Evolutionary conservation across 257 asterid species (phyloP).

Genomic region (Fraxinus quadrangulata): DNA sequence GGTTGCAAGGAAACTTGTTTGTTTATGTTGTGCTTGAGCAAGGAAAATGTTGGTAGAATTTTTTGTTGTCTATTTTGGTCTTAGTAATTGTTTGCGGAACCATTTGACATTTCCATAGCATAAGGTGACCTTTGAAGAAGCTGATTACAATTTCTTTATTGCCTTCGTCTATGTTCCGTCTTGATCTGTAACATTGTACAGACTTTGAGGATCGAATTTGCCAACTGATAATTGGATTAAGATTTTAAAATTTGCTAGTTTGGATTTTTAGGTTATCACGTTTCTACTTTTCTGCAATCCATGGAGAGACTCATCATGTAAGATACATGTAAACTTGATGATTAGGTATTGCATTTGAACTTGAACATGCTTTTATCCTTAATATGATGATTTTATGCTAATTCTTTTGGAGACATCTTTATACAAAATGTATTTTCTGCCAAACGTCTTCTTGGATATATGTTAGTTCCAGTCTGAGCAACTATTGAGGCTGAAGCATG

Average conservation of each 20-base stretch:
- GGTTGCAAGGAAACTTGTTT: slow-evolving; percentile 4
- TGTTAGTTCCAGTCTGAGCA: slow-evolving; percentile 16
- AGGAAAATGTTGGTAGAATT: slow-evolving; percentile 11
- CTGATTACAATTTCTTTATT: slow-evolving; percentile 17
- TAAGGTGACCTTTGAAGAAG: slow-evolving; percentile 19
- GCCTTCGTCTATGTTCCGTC: slow-evolving; percentile 3
- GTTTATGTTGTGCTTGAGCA: not conserved
- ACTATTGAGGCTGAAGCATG: slow-evolving; percentile 1
- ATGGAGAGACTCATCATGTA: not conserved
- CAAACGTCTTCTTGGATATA: not conserved
- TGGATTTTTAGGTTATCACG: not conserved
- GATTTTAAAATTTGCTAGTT: not conserved
- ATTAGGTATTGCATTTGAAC: slow-evolving; percentile 10
- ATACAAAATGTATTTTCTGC: not conserved
- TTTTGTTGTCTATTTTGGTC: slow-evolving; percentile 5
- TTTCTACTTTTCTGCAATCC: not conserved
- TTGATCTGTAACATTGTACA: slow-evolving; percentile 12
- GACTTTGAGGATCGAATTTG: slow-evolving; percentile 10
- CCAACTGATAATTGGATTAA: slow-evolving; percentile 7
- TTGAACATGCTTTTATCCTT: not conserved
- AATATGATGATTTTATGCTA: not conserved
- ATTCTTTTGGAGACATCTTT: slow-evolving; percentile 10
- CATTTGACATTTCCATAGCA: slow-evolving; percentile 11
- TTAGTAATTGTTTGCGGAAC: slow-evolving; percentile 2
- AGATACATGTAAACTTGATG: not conserved